Base-by-base conservation (phyloP, 208 protist genomes). In the Leishmania braziliensis region DNA sequence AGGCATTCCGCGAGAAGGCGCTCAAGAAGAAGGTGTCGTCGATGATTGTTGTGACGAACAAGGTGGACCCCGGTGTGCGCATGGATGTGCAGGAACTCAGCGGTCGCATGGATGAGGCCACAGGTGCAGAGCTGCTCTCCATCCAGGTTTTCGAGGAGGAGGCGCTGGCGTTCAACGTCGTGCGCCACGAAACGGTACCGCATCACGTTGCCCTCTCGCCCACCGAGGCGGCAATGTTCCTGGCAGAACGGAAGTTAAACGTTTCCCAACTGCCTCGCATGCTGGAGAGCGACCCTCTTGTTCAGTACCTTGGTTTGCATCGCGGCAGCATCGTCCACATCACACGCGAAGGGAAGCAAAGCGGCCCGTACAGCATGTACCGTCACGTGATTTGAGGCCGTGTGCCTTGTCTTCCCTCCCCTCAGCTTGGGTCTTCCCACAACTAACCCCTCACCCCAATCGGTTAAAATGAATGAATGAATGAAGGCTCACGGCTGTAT, bases 321-420 rank as follows among this genome's bases (percentile, higher is more conserved):
- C 85, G 89, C 48, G 97, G 98, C 26, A 90, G 98, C 81, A 92
- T 99, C 36, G 94, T 99, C 29, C 97, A 98, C 83, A 99, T 99
- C 85, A 93, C 94, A 20, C 95, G 98, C 16, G 80, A 90, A 9
- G 93, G 88, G 14, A 97, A 99, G 81, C 99, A 99, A 26, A 98
- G 98, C 46, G 98, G 98, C 20, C 89, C 97, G 3, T 99, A 99
- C 87, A 93, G 98, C 81, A 99, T 99, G 85, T 99, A 99, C 88
- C 93, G 99, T 14, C 91, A 99, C 76, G 97, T 99, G 50, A 86
- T 98, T 54, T 99, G 92, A 87, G 14, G 10, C 56, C 26, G 56
- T 33, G 50, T 33, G 54, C 36, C 53, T n/a, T 68, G 53, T 46
- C 53, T 39, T 77, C 71, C n/a, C 20, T 53, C 33, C 66, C 33